Percentiles rank a stretch among this genome's conserved stretches.
Conservation (phyloP, 2,329 filamentous ascomycete genomes). For the Aspergillus piperis region DNA sequence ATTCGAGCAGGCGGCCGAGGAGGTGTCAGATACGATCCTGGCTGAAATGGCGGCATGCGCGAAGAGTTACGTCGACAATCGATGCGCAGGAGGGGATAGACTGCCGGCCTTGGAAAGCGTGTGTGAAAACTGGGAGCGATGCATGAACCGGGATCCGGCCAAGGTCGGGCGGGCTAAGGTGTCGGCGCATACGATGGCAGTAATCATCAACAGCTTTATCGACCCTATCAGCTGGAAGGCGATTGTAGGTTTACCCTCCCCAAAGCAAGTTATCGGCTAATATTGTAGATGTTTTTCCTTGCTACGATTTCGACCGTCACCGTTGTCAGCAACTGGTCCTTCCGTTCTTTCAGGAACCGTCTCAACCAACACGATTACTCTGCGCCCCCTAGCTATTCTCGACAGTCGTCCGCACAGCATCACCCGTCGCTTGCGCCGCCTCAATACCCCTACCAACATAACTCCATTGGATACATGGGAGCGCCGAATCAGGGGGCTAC, state of each 20-base stretch:
- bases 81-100: conserved; percentile 66
- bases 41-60: conserved; percentile 73
- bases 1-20: conserved; percentile 69
- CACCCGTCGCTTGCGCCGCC: conserved; percentile 23
- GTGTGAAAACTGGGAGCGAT: conserved; percentile 80
- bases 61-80: conserved; percentile 72
- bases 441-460: conserved; percentile 30
- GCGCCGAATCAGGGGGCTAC: conserved; percentile 16
- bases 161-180: conserved; percentile 77
- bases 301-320: conserved; percentile 51
- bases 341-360: conserved; percentile 53
- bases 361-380: conserved; percentile 33
- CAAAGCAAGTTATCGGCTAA: conserved; percentile 17
- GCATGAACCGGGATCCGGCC: conserved; percentile 81
- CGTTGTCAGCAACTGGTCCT: conserved; percentile 61
- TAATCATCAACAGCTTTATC: conserved; percentile 91
- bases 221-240: conserved; percentile 87
- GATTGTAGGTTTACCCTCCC: conserved; percentile 54
- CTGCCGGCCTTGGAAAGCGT: conserved; percentile 71
- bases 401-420: conserved; percentile 26
- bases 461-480: conserved; percentile 30
- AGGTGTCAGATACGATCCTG: conserved; percentile 68
- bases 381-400: conserved; percentile 26
- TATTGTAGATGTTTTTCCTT: conserved; percentile 40
- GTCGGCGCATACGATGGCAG: conserved; percentile 82